A percentile compares a stretch with the other conserved stretches of the same genome.
Conservation (phyloP, 495 filamentous ascomycete genomes). For the Penicillium turbatum region DNA sequence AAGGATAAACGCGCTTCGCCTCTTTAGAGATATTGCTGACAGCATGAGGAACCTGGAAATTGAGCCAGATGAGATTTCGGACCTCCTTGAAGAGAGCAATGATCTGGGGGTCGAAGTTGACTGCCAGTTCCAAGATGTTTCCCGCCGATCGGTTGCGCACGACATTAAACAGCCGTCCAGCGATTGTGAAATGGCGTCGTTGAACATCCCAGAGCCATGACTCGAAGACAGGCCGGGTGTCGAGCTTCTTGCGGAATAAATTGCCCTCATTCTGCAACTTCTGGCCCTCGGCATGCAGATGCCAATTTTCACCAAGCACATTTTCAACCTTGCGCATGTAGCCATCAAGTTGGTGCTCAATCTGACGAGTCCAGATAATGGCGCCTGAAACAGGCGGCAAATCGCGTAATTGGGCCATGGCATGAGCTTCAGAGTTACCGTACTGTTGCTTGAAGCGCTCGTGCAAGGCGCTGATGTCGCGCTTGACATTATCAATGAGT, state of each 20-base stretch:
- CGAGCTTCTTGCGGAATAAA: constrained; percentile 91
- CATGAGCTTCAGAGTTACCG: constrained; percentile 93
- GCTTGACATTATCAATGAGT: constrained; percentile 94
- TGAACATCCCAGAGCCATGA: constrained; percentile 91
- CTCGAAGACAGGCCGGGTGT: constrained; percentile 88
- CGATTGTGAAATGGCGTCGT: constrained; percentile 79
- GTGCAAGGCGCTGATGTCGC: constrained; percentile 86
- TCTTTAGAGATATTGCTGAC: constrained; percentile 96
- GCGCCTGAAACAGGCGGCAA: constrained; percentile 92
- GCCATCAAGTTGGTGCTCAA: constrained; percentile 85
- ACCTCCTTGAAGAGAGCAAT: constrained; percentile 98
- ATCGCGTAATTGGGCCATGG: constrained; percentile 94
- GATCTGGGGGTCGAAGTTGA: constrained; percentile 96
- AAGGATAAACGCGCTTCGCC: constrained; percentile 94
- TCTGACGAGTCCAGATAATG: constrained; percentile 95
- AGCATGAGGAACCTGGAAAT: constrained; percentile 84
- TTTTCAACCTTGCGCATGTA: constrained; percentile 99
- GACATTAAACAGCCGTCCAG: constrained; percentile 87
- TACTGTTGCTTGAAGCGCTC: constrained; percentile 99
- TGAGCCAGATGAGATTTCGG: constrained; percentile 91
- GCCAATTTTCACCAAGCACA: constrained; percentile 90
- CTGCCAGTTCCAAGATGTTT: constrained; percentile 76
- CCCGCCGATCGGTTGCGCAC: constrained; percentile 79
- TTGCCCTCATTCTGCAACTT: constrained; percentile 85
- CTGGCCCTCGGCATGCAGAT: constrained; percentile 88